Evolutionary conservation across 2,329 filamentous ascomycete genomes (phyloP), one percentile per base, ranked within the genome.

Genomic region (Emydomyces testavorans): DNA sequence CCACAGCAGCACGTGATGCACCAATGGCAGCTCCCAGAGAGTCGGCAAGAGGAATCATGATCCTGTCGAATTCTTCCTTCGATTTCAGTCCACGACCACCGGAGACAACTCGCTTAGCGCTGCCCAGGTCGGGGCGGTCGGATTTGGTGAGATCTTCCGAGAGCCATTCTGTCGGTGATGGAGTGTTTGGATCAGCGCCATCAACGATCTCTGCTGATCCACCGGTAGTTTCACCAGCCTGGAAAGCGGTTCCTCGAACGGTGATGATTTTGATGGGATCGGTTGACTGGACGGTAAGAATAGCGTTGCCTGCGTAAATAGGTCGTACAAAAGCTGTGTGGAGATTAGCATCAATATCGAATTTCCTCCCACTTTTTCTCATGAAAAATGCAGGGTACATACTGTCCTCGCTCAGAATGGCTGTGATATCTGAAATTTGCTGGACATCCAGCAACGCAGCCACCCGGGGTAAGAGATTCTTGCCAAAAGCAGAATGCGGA

Each of bases 221-320:
- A 49, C 82, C 80, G 40, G 82, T 81, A 2, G 77, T 71, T 53
- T 81, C 78, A 11, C 83, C 80, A 34, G 84, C 76, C 24, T 87
- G 76, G 71, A 98, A 98, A 0, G 92, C 85, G 2, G 92, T 96
- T 54, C 88, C 89, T 62, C 92, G 83, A 54, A 96, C 83, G 29
- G 92, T 98, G 60, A 98, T 77, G 46, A 96, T 65, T 71, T 96
- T 98, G 65, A 87, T 78, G 13, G 75, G 64, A 62, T 98, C 92
- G 53, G 78, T 78, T 2, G 88, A 94, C 68, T 96, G 85, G 50
- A 98, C 89, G 7, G 92, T 98, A 29, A 93, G 79, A 61, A 98
- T 94, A 40, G 90, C 92, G 63, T 98, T 98, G 48, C 92, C 92
- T 50, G 92, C 92, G 66, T 98, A 98, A 62, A 98, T 95, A 23